Evolutionary conservation across 192 early-diverging fungal species (phyloP), one percentile per base, ranked within the genome.

Genomic region (Kickxella alabastrina): DNA sequence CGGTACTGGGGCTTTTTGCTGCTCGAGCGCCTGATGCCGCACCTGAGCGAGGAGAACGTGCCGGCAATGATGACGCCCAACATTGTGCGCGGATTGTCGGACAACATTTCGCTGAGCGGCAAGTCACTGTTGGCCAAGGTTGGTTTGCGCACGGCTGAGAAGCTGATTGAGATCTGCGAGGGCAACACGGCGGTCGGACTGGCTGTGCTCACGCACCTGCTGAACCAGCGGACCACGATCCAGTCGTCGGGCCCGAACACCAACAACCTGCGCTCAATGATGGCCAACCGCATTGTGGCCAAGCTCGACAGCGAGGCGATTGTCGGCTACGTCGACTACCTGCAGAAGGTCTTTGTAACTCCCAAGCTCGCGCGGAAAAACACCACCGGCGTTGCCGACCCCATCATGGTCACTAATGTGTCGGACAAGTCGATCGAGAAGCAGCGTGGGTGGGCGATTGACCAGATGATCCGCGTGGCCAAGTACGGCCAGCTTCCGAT

Each of bases 1-100:
- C 92, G 88, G 65, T 92, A 81, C 75, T 85, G 93, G 82, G 93
- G 91, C 38, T 90, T 94, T 74, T 83, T 90, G 46, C 60, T 95
- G 18, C 83, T 96, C 37, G 82, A 87, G 48, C 80, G 71, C 22
- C 51, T 67, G 21, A 39, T 75, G 57, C 49, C 60, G 32, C 38
- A 48, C 24, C 61, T 67, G 36, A 64, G 53, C 51, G 52, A 77
- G 38, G 75, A 64, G 10, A 68, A 49, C 10, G 57, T 72, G 41
- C 62, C 75, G 3, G 34, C 63, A 28, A 34, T 67, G 36, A 75
- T 75, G 64, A 88, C 92, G 39, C 82, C 80, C 18, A 87, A 91
- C 65, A 83, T 96, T 39, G 84, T 96, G 78, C 85, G 88, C 15
- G 82, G 80, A 19, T 79, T 98, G 51, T 89, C 92, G 27, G 92